phyloP scores from a whole-genome alignment of 1,284 basidiomycete genomes.

The Melampsora americana region DNA sequence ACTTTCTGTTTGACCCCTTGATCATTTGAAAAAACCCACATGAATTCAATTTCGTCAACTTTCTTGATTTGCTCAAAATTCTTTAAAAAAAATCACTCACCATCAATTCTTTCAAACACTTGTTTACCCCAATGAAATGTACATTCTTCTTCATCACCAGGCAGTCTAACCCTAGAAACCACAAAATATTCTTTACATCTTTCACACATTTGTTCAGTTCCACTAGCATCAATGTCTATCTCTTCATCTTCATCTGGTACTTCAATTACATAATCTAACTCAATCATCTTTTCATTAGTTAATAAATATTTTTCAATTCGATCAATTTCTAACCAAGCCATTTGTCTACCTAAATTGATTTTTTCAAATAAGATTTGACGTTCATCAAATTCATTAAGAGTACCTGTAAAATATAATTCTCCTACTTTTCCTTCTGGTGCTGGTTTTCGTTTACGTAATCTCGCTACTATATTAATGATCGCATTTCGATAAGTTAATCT shows the following conservation, averaged over 20 bases:
- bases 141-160: slow-evolving; percentile 65
- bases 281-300: slow-evolving; percentile 61
- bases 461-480: slow-evolving; percentile 67
- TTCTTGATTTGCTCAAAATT: slow-evolving; percentile 10
- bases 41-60: neutral
- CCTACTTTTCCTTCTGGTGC: slow-evolving; percentile 57
- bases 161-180: slow-evolving; percentile 60
- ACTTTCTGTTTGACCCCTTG: slow-evolving; percentile 56
- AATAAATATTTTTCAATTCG: slow-evolving; percentile 64
- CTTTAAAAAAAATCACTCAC: slow-evolving; percentile 55
- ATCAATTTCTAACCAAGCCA: slow-evolving; percentile 61
- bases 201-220: slow-evolving; percentile 67
- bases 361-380: neutral
- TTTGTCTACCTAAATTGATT: neutral
- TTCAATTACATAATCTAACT: slow-evolving; percentile 69
- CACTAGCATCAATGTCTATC: slow-evolving; percentile 65
- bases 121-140: slow-evolving; percentile 76
- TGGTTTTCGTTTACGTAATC: slow-evolving; percentile 67
- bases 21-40: slow-evolving; percentile 68
- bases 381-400: slow-evolving; percentile 12
- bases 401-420: slow-evolving; percentile 16
- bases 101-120: slow-evolving; percentile 62
- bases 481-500: slow-evolving; percentile 76
- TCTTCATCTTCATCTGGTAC: slow-evolving; percentile 66
- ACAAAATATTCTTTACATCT: slow-evolving; percentile 69